These are phyloP conservation scores for Nakazawaea ishiwadae DNA, from an alignment of 805 yeast genomes.

Conservation along the genomic window DNA sequence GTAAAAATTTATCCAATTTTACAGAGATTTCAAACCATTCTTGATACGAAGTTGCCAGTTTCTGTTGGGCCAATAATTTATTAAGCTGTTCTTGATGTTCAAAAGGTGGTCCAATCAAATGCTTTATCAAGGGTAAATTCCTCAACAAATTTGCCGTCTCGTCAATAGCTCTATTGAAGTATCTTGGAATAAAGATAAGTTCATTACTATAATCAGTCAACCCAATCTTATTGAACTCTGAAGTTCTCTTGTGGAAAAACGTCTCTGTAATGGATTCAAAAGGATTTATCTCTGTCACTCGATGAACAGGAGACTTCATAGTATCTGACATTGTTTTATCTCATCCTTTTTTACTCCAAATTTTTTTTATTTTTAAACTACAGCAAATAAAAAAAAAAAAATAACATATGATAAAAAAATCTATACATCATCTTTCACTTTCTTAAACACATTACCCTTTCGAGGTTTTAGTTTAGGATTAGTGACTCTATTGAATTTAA, in stretches of 20 bases:
- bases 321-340: not conserved
- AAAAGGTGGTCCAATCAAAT: slow-evolving; percentile 33
- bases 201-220: slow-evolving; percentile 8
- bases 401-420: no score
- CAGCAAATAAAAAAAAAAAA: no score
- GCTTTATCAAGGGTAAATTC: slow-evolving; percentile 29
- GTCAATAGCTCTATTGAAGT: slow-evolving; percentile 22
- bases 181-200: not conserved
- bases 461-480: slow-evolving; percentile 11
- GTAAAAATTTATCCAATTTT: slow-evolving; percentile 59
- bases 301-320: no score
- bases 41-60: slow-evolving; percentile 38
- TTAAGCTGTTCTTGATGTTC: slow-evolving; percentile 32
- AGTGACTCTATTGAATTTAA: not conserved
- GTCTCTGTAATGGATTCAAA: slow-evolving; percentile 10
- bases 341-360: not conserved
- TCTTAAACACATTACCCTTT: slow-evolving; percentile 12
- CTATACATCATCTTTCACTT: not conserved
- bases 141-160: slow-evolving; percentile 27
- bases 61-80: slow-evolving; percentile 37
- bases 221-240: slow-evolving; percentile 10
- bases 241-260: slow-evolving; percentile 9
- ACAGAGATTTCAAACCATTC: slow-evolving; percentile 68
- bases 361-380: not conserved
- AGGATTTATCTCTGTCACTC: slow-evolving; percentile 7